Base-by-base conservation (phyloP, 1,284 basidiomycete species). In the Cutaneotrichosporon cutaneum region DNA sequence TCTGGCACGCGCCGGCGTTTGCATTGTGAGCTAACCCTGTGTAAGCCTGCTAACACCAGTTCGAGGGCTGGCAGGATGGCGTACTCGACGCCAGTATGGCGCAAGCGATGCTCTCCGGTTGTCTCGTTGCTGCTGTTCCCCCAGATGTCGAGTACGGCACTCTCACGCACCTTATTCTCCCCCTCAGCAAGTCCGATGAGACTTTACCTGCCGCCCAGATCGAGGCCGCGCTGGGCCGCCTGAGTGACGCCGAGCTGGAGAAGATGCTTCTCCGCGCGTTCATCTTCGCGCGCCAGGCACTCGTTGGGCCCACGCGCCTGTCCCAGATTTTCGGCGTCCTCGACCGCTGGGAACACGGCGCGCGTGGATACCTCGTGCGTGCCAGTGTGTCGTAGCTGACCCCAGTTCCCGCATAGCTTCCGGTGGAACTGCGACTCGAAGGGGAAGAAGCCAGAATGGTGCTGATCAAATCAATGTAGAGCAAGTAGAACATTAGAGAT, bases 61-160 rank as follows among this genome's bases (percentile, higher is more conserved):
- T 74, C 57, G 74, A 74, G 35, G 68, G 62, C 4, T 76, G 72
- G 74, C 33, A 64, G 22, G 42, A 67, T 11, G 74, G 72, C 8
- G 22, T 65, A 7, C 32, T 73, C 2, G 70, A 72, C 45, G 63
- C 65, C n/a, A 48, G 70, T n/a, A 67, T 75, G 48, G 69, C 65
- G 2, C 58, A 73, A 54, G 74, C 74, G 11, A 70, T 77, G 69
- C 57, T 75, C 6, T 68, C 73, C 0, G 75, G 74, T 0, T 77
- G 75, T 56, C 62, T 75, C 4, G 74, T 75, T 0, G 75, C 75
- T 1, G 69, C 61, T 2, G 70, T 68, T 7, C 60, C 64, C 4
- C 75, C 72, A 1, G 63, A 70, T 8, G 62, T 68, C 0, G 64
- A 70, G 36, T 63, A 67, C 47, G 68, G 70, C 70, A 55, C 61